Conservation (phyloP, 108 stramenopile species). For the Schizochytrium sp. region DNA sequence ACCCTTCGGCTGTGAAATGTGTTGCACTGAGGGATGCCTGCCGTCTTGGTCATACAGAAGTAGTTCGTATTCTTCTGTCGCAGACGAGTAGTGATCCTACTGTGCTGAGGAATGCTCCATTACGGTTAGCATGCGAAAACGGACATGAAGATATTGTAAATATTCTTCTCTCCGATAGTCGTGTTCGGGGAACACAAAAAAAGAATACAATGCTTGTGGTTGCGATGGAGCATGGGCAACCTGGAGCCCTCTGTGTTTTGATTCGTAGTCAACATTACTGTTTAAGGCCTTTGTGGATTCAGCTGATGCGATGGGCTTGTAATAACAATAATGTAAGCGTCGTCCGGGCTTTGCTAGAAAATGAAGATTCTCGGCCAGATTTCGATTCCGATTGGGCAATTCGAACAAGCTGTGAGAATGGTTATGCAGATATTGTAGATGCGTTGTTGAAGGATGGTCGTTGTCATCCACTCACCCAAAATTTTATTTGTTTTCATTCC, state of each 20-base stretch:
- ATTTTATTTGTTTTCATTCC: background rate
- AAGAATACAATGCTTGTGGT: background rate
- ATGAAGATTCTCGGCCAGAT: background rate
- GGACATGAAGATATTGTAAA: background rate
- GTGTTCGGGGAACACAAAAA: background rate
- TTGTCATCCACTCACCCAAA: background rate
- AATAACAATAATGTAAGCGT: background rate
- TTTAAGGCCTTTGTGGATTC: background rate
- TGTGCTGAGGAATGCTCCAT: background rate
- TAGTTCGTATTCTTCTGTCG: background rate
- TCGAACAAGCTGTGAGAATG: background rate
- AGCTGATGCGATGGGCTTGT: slow-evolving; percentile 26
- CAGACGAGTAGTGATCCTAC: background rate
- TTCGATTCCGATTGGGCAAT: slow-evolving; percentile 28
- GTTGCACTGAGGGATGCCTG: background rate
- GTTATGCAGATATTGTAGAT: slow-evolving; percentile 18
- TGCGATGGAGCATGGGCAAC: background rate
- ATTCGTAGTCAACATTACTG: background rate
- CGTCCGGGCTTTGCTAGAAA: background rate
- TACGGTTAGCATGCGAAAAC: background rate
- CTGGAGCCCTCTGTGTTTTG: background rate
- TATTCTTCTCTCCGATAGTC: background rate
- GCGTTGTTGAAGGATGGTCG: background rate
- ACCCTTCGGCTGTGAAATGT: background rate
- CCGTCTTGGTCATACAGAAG: background rate